A percentile compares a stretch with the other conserved stretches of the same genome.
These are phyloP conservation scores for Cadophora luteo-olivacea DNA, from an alignment of 2,329 filamentous ascomycete genomes.

Conservation along the genomic window DNA sequence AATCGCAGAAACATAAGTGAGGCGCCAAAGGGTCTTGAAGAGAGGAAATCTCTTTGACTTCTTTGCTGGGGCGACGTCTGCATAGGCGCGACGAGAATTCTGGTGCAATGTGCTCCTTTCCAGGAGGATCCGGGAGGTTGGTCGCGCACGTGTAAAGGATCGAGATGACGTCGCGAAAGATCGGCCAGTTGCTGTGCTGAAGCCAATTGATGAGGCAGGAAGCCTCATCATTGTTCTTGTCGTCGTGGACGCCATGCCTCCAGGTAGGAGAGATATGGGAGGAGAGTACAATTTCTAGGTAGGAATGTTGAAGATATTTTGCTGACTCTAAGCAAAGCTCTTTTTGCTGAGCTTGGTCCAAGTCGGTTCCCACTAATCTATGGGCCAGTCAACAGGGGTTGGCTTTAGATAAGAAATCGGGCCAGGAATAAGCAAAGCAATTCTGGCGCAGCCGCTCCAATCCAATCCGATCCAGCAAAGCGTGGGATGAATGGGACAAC, in stretches of 20 bases:
- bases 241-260: conserved; percentile 43
- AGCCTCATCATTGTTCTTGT: conserved; percentile 44
- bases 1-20: conserved; percentile 77
- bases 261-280: conserved; percentile 29
- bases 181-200: conserved; percentile 38
- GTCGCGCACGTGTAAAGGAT: conserved; percentile 38
- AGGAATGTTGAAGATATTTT: conserved; percentile 18
- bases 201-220: conserved; percentile 42
- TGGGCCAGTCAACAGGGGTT: conserved; percentile 4
- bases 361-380: conserved; percentile 11
- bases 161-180: conserved; percentile 40
- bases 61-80: conserved; percentile 50
- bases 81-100: conserved; percentile 53
- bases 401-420: conserved; percentile 17
- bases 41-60: conserved; percentile 67
- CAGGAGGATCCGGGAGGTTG: conserved; percentile 35
- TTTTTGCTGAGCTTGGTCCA: conserved; percentile 14
- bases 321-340: conserved; percentile 20
- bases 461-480: conserved; percentile 12
- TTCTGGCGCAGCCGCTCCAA: conserved; percentile 14
- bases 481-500: conserved; percentile 5
- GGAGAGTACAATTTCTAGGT: conserved; percentile 15
- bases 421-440: conserved; percentile 6
- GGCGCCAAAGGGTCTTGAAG: conserved; percentile 82
- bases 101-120: conserved; percentile 44